phyloP scores from a whole-genome alignment of 2,329 filamentous ascomycete genomes.

The Xenosphaeropsis pyriputrescens region DNA sequence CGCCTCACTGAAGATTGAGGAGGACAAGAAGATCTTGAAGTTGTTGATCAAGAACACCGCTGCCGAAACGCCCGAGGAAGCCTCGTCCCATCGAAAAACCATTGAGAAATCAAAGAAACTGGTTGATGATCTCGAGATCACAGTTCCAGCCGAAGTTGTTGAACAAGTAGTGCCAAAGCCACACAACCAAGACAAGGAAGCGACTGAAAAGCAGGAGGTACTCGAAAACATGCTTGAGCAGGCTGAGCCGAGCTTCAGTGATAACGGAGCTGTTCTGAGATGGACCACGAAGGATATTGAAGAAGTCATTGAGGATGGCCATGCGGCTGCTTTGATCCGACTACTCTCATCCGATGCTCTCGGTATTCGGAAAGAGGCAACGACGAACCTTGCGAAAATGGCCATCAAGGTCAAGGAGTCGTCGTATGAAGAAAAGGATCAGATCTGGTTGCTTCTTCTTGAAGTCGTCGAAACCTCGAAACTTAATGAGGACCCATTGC shows the following conservation, averaged over 20 bases:
- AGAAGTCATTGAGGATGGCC: slow-evolving; percentile 65
- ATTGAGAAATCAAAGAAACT: slow-evolving; percentile 12
- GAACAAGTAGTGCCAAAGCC: background rate
- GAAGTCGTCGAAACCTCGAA: slow-evolving; percentile 66
- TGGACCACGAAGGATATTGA: slow-evolving; percentile 70
- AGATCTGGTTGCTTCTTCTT: slow-evolving; percentile 65
- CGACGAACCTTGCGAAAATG: slow-evolving; percentile 53
- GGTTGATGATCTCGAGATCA: slow-evolving; percentile 9
- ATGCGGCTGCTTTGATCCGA: slow-evolving; percentile 53
- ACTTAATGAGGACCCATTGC: slow-evolving; percentile 42
- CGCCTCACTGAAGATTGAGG: slow-evolving; percentile 33
- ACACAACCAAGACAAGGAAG: background rate
- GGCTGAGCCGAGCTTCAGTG: slow-evolving; percentile 17
- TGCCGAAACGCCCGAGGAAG: slow-evolving; percentile 19
- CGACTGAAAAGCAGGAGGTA: slow-evolving; percentile 4
- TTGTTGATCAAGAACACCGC: slow-evolving; percentile 26
- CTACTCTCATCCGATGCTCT: slow-evolving; percentile 63
- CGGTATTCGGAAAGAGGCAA: slow-evolving; percentile 67
- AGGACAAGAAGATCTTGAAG: slow-evolving; percentile 30
- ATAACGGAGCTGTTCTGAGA: slow-evolving; percentile 36
- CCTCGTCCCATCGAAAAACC: slow-evolving; percentile 17
- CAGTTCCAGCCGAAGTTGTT: background rate
- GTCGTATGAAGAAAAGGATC: slow-evolving; percentile 59
- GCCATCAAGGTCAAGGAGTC: slow-evolving; percentile 50
- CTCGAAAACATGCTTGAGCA: slow-evolving; percentile 5